These are phyloP conservation scores for Chamaenerion angustifolium DNA, from an alignment of 345 rosid species.

Conservation along the genomic window DNA sequence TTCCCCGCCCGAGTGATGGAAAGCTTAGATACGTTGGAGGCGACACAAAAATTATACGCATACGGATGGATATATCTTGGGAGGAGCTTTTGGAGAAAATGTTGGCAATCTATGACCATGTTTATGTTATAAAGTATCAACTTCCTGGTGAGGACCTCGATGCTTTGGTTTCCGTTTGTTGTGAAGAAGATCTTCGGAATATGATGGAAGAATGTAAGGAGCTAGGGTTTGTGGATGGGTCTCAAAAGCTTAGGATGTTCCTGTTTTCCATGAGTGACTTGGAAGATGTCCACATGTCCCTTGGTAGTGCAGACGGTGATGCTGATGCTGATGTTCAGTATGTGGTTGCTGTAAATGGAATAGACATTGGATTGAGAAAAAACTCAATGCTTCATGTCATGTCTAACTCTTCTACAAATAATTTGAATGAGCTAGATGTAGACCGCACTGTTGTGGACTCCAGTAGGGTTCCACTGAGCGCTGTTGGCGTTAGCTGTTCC, in stretches of 20 bases:
- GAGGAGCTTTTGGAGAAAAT: constrained; percentile 57
- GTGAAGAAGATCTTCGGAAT: constrained; percentile 68
- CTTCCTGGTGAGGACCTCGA: constrained; percentile 95
- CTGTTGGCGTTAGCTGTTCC: too few species aligned
- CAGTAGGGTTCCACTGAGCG: too few species aligned
- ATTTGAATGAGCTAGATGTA: constrained; percentile 28
- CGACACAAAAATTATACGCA: constrained; percentile 67
- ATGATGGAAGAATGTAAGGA: constrained; percentile 78
- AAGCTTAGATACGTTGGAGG: constrained; percentile 93
- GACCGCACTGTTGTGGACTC: too few species aligned
- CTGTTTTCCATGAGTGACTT: constrained; percentile 39
- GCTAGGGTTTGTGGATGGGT: constrained; percentile 43
- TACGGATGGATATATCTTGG: constrained; percentile 35
- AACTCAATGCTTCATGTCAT: constrained; percentile 3
- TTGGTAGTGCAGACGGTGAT: constrained; percentile 26
- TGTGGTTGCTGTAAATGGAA: constrained; percentile 57
- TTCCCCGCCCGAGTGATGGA: constrained; percentile 86
- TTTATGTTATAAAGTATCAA: constrained; percentile 76
- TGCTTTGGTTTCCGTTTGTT: constrained; percentile 68
- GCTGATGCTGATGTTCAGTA: constrained; percentile 39
- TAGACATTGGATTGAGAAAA: constrained; percentile 39
- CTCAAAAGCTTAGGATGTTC: constrained; percentile 65
- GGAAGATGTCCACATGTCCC: constrained; percentile 28
- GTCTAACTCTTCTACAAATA: constrained; percentile 9
- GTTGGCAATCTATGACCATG: constrained; percentile 42